These are phyloP conservation scores for Zymoseptoria tritici DNA, from an alignment of 2,329 filamentous ascomycete species.

Conservation along the genomic window DNA sequence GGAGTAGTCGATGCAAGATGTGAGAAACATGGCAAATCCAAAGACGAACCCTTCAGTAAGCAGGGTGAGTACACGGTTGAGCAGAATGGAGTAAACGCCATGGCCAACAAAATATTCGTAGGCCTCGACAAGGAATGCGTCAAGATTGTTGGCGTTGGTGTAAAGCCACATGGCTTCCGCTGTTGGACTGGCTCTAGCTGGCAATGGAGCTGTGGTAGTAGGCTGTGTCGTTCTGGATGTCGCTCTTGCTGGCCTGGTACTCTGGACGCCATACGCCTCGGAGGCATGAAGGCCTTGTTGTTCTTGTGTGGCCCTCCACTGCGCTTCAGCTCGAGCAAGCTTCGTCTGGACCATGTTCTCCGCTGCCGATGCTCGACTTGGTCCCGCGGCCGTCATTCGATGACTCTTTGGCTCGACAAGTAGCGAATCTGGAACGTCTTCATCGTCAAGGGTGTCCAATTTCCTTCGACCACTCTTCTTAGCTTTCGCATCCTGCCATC, in stretches of 20 bases:
- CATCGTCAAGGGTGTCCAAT: constrained; percentile 42
- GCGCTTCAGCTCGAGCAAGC: constrained; percentile 31
- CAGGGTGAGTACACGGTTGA: constrained; percentile 64
- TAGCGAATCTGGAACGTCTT: constrained; percentile 57
- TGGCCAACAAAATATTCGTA: constrained; percentile 81
- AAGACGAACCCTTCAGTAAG: constrained; percentile 79
- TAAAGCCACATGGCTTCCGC: too few relatives aligned
- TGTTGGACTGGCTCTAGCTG: neutral
- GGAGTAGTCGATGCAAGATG: constrained; percentile 76
- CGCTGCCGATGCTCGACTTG: constrained; percentile 7
- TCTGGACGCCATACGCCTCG: constrained; percentile 1
- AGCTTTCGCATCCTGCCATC: constrained; percentile 31
- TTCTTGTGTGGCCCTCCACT: constrained; percentile 44
- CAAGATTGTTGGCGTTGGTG: constrained; percentile 72
- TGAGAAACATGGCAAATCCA: constrained; percentile 72
- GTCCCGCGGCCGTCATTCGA: constrained; percentile 23
- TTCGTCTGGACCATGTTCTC: constrained; percentile 6
- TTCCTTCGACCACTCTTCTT: constrained; percentile 16
- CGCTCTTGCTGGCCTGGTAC: constrained; percentile 26
- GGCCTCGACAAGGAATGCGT: constrained; percentile 76
- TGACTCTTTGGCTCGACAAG: constrained; percentile 47
- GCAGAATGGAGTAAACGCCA: constrained; percentile 76
- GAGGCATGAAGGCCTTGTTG: constrained; percentile 38
- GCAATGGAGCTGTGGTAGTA: constrained; percentile 34
- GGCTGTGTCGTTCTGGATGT: too few relatives aligned